Conservation (phyloP, 2,329 filamentous ascomycete species). For the Neurospora sp. region DNA sequence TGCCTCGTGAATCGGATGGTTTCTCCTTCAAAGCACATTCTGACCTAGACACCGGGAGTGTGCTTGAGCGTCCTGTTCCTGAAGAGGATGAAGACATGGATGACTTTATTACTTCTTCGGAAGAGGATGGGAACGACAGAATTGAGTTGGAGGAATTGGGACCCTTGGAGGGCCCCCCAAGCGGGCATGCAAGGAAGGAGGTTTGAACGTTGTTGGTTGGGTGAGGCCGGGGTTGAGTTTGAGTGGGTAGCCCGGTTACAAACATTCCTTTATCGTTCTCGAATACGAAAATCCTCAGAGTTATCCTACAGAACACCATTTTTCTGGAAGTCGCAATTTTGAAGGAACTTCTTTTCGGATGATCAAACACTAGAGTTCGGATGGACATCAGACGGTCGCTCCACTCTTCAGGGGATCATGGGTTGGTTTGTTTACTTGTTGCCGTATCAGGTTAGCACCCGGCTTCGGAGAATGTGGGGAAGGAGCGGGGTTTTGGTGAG, state of each 20-base stretch:
- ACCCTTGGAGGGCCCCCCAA: not conserved
- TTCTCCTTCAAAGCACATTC: not conserved
- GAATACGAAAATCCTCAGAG: not conserved
- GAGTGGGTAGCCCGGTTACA: not conserved
- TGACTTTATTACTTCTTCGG: conserved; percentile 5
- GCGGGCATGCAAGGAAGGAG: not conserved
- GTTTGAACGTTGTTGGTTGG: not conserved
- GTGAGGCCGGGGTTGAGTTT: not conserved
- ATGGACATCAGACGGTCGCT: not conserved
- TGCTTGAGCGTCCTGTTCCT: not conserved
- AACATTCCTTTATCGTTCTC: not conserved
- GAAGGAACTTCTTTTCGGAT: not conserved
- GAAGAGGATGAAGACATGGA: conserved; percentile 17
- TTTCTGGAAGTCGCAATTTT: not conserved
- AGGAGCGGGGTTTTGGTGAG: not conserved
- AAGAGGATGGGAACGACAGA: conserved; percentile 1
- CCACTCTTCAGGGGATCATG: not conserved
- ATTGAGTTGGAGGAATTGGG: conserved; percentile 1
- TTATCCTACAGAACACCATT: not conserved
- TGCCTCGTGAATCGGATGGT: not conserved
- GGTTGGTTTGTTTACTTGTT: not conserved
- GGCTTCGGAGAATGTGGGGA: not conserved
- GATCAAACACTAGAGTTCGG: not conserved
- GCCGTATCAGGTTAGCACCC: not conserved
- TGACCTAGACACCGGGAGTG: not conserved